A percentile compares a stretch with the other conserved stretches of the same genome.
Evolutionary conservation across 306 rosid species (phyloP).

Genomic region (Cyamopsis tetragonoloba): DNA sequence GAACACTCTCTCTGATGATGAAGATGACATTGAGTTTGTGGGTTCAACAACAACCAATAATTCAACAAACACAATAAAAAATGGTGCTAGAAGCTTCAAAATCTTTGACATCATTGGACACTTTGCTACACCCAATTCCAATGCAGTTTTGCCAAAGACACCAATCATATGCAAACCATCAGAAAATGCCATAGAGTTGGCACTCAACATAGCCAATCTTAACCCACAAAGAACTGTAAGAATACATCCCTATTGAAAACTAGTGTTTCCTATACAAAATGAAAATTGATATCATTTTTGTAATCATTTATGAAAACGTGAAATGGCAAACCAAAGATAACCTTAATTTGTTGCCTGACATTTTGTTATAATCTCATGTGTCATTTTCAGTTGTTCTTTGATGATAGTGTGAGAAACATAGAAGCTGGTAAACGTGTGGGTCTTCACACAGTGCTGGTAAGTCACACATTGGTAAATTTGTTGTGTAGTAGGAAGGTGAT

Average conservation of each 20-base stretch:
- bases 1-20: slow-evolving; percentile 56
- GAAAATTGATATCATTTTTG: too few relatives aligned
- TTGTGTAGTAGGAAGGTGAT: neutral
- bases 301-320: too few relatives aligned
- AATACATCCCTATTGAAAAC: neutral
- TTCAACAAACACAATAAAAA: slow-evolving; percentile 23
- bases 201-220: slow-evolving; percentile 76
- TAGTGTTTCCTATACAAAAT: too few relatives aligned
- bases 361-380: neutral
- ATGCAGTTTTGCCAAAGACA: slow-evolving; percentile 57
- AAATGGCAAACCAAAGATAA: too few relatives aligned
- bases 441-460: slow-evolving; percentile 86
- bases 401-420: slow-evolving; percentile 87
- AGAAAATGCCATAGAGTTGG: slow-evolving; percentile 59
- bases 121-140: slow-evolving; percentile 54
- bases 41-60: slow-evolving; percentile 33
- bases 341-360: neutral
- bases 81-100: slow-evolving; percentile 26
- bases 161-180: slow-evolving; percentile 91
- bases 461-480: slow-evolving; percentile 27
- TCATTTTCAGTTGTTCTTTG: slow-evolving; percentile 76
- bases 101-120: slow-evolving; percentile 77
- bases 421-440: slow-evolving; percentile 88
- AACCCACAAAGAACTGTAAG: slow-evolving; percentile 88
- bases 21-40: slow-evolving; percentile 60